phyloP scores from a whole-genome alignment of 2,329 filamentous ascomycete genomes.

The Paecilomyces fulvus region DNA sequence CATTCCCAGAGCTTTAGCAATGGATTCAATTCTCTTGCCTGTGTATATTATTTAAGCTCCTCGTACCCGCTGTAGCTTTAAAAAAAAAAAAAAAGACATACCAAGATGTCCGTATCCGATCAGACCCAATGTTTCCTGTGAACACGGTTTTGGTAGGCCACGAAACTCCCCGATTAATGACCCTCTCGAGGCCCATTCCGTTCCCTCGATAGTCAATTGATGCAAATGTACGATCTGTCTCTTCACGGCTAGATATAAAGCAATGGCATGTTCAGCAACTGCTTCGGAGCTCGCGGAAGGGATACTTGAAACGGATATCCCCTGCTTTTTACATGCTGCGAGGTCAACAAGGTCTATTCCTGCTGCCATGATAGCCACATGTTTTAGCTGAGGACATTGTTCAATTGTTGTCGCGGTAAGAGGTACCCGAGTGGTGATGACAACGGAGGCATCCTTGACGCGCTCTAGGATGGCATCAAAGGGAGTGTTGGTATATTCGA shows the following conservation, averaged over 20 bases:
- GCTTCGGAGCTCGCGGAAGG: conserved; percentile 36
- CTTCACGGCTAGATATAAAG: conserved; percentile 37
- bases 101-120: conserved; percentile 38
- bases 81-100: background rate
- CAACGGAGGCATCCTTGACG: conserved; percentile 36
- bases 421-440: conserved; percentile 32
- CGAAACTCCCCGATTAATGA: conserved; percentile 20
- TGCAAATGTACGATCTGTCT: conserved; percentile 28
- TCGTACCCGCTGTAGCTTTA: background rate
- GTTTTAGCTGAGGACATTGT: conserved; percentile 26
- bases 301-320: conserved; percentile 34
- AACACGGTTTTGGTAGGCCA: conserved; percentile 31
- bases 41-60: background rate
- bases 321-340: conserved; percentile 26
- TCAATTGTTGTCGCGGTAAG: conserved; percentile 28
- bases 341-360: conserved; percentile 38
- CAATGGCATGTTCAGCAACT: conserved; percentile 40
- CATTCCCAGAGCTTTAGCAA: conserved; percentile 37
- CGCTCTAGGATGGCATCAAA: conserved; percentile 26
- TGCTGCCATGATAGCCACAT: conserved; percentile 35
- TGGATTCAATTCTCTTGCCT: conserved; percentile 34
- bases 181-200: conserved; percentile 30
- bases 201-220: conserved; percentile 17
- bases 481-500: conserved; percentile 8
- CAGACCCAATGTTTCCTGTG: conserved; percentile 38